Base-by-base conservation (phyloP, 2,329 filamentous ascomycete genomes). In the Ophiostoma quercus region DNA sequence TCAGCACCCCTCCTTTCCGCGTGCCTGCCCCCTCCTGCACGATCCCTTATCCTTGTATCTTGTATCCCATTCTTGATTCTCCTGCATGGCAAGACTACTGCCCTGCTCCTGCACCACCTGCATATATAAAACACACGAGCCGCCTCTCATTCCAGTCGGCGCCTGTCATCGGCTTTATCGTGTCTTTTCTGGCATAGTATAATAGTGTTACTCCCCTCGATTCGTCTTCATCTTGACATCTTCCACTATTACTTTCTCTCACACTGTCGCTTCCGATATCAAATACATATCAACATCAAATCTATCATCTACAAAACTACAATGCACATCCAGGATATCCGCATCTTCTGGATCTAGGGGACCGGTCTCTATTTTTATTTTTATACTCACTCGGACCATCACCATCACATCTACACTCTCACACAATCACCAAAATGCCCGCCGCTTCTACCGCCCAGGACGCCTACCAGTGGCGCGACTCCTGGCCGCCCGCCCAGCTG, bases 401-500 rank as follows among this genome's bases (percentile, higher is more conserved):
- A 34, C 8, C 8, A 6, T 34, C n/a, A n/a, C n/a, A n/a, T n/a
- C n/a, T n/a, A n/a, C n/a, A n/a, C n/a, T n/a, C n/a, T n/a, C n/a
- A n/a, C n/a, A n/a, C n/a, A n/a, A n/a, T n/a, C 12, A 11, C 16
- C 34, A 39, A n/a, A 65, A 71, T 83, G 81, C 76, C 80, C 70
- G 74, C 77, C 43, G 74, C 77, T 11, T 75, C 76, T 22, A 67
- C 67, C 34, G 69, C 66, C 1, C 32, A 67, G 3, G 62, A 63
- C 29, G 37, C 65, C 14, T 60, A 54, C 19, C 37, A 11, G 9
- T 73, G 72, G 70, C 78, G 80, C 72, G 83, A 83, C 74, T 83
- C 83, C 19, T 87, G 83, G 83, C 82, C 84, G 22, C 82, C 84
- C 2, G 83, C 82, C n/a, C 82, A 82, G 73, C 77, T 84, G 72